Evolutionary conservation across 192 early-diverging fungal genomes (phyloP).

Genomic region (Piromyces finnis): DNA sequence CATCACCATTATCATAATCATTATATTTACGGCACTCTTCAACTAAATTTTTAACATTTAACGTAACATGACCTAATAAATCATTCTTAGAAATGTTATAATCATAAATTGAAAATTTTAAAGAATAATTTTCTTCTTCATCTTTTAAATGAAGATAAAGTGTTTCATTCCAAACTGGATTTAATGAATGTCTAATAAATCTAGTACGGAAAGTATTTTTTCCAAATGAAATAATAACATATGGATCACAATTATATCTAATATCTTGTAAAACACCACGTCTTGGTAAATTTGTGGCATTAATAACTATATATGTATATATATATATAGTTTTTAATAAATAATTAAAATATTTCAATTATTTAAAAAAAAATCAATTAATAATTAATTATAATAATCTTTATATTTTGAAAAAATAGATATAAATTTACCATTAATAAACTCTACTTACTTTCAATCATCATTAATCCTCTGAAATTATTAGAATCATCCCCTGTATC

Average conservation of each 20-base stretch:
- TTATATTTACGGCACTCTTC: slow-evolving; percentile 8
- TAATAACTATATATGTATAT: slow-evolving; percentile 8
- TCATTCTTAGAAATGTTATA: slow-evolving; percentile 57
- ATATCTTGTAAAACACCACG: slow-evolving; percentile 15
- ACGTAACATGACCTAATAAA: slow-evolving; percentile 23
- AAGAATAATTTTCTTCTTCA: slow-evolving; percentile 11
- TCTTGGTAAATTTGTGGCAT: slow-evolving; percentile 15
- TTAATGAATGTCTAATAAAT: slow-evolving; percentile 39
- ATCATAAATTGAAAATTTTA: slow-evolving; percentile 41
- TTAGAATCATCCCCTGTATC: background rate
- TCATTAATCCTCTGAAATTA: background rate
- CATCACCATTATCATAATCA: background rate
- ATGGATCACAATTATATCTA: slow-evolving; percentile 65
- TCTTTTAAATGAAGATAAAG: slow-evolving; percentile 34
- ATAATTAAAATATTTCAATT: background rate
- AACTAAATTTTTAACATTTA: slow-evolving; percentile 31
- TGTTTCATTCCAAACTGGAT: slow-evolving; percentile 60
- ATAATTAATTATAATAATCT: too few species aligned
- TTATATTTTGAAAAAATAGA: too few species aligned
- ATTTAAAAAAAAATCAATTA: background rate
- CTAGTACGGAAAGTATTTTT: slow-evolving; percentile 50
- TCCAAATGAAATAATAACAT: slow-evolving; percentile 53
- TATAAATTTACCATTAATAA: too few species aligned
- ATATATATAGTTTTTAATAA: background rate
- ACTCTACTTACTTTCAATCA: background rate